Evolutionary conservation across 2,329 filamentous ascomycete genomes (phyloP).

Genomic region (Talaromyces funiculosus): DNA sequence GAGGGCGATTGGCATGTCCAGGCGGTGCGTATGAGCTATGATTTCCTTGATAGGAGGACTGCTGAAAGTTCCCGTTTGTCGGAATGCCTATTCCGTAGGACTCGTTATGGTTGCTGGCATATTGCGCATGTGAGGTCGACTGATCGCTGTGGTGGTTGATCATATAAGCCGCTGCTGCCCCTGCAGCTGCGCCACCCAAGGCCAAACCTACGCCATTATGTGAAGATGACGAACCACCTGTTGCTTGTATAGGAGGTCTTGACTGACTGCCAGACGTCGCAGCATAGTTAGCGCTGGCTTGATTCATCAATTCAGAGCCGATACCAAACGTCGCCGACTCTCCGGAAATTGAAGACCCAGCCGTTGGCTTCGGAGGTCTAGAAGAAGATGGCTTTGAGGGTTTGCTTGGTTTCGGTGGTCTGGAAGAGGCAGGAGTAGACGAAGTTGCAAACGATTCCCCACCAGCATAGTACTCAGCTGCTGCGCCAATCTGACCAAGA

Average conservation of each 20-base stretch:
- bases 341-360: constrained; percentile 14
- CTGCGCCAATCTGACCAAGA: constrained; percentile 42
- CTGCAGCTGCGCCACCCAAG: constrained; percentile 35
- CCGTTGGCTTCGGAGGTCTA: constrained; percentile 5
- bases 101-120: constrained; percentile 5
- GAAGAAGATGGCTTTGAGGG: constrained; percentile 22
- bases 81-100: constrained; percentile 9
- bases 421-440: constrained; percentile 22
- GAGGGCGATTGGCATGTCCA: background rate
- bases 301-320: constrained; percentile 27
- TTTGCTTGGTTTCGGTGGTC: constrained; percentile 28
- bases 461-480: constrained; percentile 51
- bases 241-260: constrained; percentile 19
- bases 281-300: constrained; percentile 19
- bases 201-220: constrained; percentile 29
- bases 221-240: constrained; percentile 20
- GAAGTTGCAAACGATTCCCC: constrained; percentile 10
- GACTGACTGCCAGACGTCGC: constrained; percentile 16
- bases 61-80: background rate
- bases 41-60: constrained; percentile 12
- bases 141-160: constrained; percentile 32
- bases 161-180: constrained; percentile 39
- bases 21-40: background rate
- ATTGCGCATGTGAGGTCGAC: constrained; percentile 21
- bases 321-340: constrained; percentile 40